A percentile compares a stretch with the other conserved stretches of the same genome.
Evolutionary conservation across 2,329 filamentous ascomycete genomes (phyloP).

Genomic region (Phialophora chinensis): DNA sequence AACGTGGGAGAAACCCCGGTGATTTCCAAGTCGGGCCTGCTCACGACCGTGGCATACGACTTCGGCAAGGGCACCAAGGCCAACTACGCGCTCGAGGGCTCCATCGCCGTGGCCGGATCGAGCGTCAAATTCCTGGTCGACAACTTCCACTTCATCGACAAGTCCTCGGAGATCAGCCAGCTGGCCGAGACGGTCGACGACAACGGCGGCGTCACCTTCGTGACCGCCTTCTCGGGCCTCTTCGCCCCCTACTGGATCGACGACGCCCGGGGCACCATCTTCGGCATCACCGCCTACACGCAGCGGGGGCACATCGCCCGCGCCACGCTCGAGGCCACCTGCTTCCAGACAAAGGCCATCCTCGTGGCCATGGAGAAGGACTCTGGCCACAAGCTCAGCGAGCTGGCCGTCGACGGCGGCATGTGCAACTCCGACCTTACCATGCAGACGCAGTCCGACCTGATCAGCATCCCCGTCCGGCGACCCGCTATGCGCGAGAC

Average conservation of each 20-base stretch:
- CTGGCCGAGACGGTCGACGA: conserved; percentile 70
- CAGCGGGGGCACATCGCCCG: conserved; percentile 84
- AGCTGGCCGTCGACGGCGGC: conserved; percentile 84
- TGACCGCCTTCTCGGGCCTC: conserved; percentile 88
- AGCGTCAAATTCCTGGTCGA: conserved; percentile 77
- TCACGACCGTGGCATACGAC: conserved; percentile 87
- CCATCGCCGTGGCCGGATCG: conserved; percentile 80
- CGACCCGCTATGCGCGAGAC: conserved; percentile 89
- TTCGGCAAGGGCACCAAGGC: conserved; percentile 72
- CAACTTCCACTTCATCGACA: conserved; percentile 67
- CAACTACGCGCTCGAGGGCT: conserved; percentile 82
- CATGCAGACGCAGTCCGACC: conserved; percentile 85
- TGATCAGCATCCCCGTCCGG: conserved; percentile 82
- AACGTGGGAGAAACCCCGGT: conserved; percentile 86
- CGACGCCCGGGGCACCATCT: conserved; percentile 85
- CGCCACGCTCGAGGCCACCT: conserved; percentile 87
- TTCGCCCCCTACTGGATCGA: conserved; percentile 97
- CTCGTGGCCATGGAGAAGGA: conserved; percentile 90
- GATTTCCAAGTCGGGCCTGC: conserved; percentile 79
- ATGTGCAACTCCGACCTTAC: conserved; percentile 87
- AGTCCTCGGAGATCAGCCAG: conserved; percentile 68
- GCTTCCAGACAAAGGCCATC: conserved; percentile 91
- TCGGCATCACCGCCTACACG: conserved; percentile 85
- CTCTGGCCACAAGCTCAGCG: conserved; percentile 74
- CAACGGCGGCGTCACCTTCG: conserved; percentile 83